Percentiles rank a stretch among this genome's conserved stretches.
Conservation (phyloP, 805 yeast species). For the Wilhelminamyces savonicus region DNA sequence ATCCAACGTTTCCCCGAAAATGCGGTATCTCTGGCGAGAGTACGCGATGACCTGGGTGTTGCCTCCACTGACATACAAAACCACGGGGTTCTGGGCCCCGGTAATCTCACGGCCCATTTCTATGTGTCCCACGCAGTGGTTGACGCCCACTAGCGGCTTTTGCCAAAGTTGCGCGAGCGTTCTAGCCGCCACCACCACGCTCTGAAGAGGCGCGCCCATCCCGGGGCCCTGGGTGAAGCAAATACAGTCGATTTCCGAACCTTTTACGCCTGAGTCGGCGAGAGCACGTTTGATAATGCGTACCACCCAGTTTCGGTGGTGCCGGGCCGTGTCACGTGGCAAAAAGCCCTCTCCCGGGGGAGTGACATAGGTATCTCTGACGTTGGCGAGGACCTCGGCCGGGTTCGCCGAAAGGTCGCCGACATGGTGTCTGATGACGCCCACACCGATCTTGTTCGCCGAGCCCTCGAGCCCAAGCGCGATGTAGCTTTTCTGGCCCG, state of each 20-base stretch:
- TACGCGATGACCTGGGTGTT: conserved; percentile 98
- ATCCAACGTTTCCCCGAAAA: conserved; percentile 98
- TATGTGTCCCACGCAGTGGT: conserved; percentile 96
- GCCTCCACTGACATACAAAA: conserved; percentile 95
- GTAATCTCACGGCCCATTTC: conserved; percentile 99
- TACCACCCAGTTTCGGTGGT: conserved; percentile 92
- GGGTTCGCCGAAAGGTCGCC: conserved; percentile 56
- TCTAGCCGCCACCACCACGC: conserved; percentile 89
- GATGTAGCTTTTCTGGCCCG: conserved; percentile 46
- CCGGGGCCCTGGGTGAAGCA: conserved; percentile 99
- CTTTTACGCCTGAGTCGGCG: conserved; percentile 47
- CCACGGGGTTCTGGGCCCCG: conserved; percentile 97
- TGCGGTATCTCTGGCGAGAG: conserved; percentile 86
- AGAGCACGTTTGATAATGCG: conserved; percentile 65
- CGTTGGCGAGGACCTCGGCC: conserved; percentile 78
- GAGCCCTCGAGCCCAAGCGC: conserved; percentile 96
- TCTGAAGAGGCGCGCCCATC: conserved; percentile 97
- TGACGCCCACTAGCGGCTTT: conserved; percentile 86
- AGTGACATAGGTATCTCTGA: conserved; percentile 89
- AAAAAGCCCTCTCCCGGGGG: conserved; percentile 98
- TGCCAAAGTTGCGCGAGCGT: conserved; percentile 75
- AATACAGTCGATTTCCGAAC: conserved; percentile 62
- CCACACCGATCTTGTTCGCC: conserved; percentile 94
- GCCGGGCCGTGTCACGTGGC: conserved; percentile 95
- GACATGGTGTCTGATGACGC: conserved; percentile 69